These are phyloP conservation scores for Didymella arachidicola DNA, from an alignment of 2,329 filamentous ascomycete genomes.

Conservation along the genomic window DNA sequence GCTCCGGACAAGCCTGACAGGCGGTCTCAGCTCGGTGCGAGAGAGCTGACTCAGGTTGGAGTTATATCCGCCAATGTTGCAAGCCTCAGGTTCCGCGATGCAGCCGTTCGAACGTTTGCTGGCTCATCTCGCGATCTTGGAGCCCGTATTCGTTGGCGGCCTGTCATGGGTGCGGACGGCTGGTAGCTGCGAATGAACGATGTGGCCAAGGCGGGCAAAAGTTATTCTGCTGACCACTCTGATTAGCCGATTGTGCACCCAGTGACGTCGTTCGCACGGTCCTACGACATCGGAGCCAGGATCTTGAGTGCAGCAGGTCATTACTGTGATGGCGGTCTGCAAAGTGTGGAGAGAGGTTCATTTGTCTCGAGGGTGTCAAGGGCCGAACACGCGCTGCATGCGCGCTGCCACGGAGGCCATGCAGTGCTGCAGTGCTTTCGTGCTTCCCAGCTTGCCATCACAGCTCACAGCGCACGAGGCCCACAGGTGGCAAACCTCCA, in stretches of 20 bases:
- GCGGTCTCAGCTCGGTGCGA: neutral
- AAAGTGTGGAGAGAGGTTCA: slow-evolving; percentile 6
- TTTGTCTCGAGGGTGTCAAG: slow-evolving; percentile 15
- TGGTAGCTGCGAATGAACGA: slow-evolving; percentile 24
- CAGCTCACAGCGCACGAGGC: slow-evolving; percentile 6
- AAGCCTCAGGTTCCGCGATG: slow-evolving; percentile 11
- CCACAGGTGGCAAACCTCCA: slow-evolving; percentile 15
- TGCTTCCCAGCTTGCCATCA: neutral
- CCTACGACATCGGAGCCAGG: neutral
- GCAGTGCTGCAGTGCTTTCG: slow-evolving; percentile 4
- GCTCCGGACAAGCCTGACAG: slow-evolving; percentile 21
- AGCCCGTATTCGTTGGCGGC: slow-evolving; percentile 16
- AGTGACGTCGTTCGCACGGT: slow-evolving; percentile 28
- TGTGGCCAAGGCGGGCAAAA: slow-evolving; percentile 36
- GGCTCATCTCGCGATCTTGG: slow-evolving; percentile 6
- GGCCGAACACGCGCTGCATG: slow-evolving; percentile 17
- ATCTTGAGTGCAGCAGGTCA: slow-evolving; percentile 8
- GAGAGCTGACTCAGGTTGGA: slow-evolving; percentile 21
- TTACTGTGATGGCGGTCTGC: slow-evolving; percentile 8
- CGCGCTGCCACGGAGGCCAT: slow-evolving; percentile 7
- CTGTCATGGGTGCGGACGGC: slow-evolving; percentile 22
- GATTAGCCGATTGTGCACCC: slow-evolving; percentile 12
- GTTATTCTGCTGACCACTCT: slow-evolving; percentile 26
- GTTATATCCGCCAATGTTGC: slow-evolving; percentile 31
- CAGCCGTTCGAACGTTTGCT: slow-evolving; percentile 14